Percentiles rank a stretch among this genome's conserved stretches.
phyloP scores from a whole-genome alignment of 2,329 filamentous ascomycete genomes.

The Verticillium tricorpus region DNA sequence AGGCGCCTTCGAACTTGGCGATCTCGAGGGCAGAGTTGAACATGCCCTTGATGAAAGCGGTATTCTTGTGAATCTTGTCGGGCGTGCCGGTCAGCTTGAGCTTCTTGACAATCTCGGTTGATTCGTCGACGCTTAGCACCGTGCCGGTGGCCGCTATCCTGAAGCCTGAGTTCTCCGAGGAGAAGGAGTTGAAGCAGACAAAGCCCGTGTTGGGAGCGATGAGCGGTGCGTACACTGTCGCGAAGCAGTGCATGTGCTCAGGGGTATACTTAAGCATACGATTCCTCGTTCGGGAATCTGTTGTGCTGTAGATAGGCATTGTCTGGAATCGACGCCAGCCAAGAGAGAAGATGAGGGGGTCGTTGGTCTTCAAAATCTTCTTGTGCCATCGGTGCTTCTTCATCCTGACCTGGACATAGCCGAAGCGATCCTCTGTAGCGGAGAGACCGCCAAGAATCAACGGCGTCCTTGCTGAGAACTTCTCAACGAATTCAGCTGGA shows the following conservation, averaged over 20 bases:
- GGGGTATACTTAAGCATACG: slow-evolving; percentile 99
- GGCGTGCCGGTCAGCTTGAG: slow-evolving; percentile 90
- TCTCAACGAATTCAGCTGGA: slow-evolving; percentile 80
- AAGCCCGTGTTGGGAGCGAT: slow-evolving; percentile 96
- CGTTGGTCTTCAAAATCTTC: slow-evolving; percentile 97
- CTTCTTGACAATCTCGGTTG: slow-evolving; percentile 98
- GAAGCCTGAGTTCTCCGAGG: slow-evolving; percentile 81
- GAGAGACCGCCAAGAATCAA: slow-evolving; percentile 89
- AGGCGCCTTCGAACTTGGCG: slow-evolving; percentile 95
- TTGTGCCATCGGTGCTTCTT: slow-evolving; percentile 99
- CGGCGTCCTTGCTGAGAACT: slow-evolving; percentile 78
- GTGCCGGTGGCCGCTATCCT: slow-evolving; percentile 92
- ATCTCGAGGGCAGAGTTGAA: slow-evolving; percentile 91
- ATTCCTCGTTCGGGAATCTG: slow-evolving; percentile 87
- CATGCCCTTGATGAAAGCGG: slow-evolving; percentile 98
- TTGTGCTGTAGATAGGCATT: slow-evolving; percentile 89
- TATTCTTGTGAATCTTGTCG: slow-evolving; percentile 99
- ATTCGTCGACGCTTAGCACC: slow-evolving; percentile 90
- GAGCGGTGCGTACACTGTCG: slow-evolving; percentile 89
- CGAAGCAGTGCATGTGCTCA: slow-evolving; percentile 99
- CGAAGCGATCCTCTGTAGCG: slow-evolving; percentile 91
- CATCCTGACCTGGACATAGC: slow-evolving; percentile 91
- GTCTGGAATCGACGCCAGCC: slow-evolving; percentile 96
- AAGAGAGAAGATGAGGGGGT: slow-evolving; percentile 93
- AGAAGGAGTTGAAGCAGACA: slow-evolving; percentile 87